Base-by-base conservation (phyloP, 2,329 filamentous ascomycete genomes). In the Tolypocladium cylindrosporum region DNA sequence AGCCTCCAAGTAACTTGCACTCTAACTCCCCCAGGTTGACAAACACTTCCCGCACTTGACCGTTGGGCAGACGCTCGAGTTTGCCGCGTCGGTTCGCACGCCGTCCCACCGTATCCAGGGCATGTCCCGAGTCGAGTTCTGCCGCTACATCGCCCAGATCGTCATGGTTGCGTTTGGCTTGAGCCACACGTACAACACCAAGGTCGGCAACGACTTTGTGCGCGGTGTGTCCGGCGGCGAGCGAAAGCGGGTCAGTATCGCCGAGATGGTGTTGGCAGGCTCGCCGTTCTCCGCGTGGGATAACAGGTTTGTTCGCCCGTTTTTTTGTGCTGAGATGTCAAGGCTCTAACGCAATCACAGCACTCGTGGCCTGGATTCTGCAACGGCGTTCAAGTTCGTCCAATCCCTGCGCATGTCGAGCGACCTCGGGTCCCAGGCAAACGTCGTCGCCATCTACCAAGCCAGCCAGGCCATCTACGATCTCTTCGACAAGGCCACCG, bases 221-320 rank as follows among this genome's bases (percentile, higher is more conserved):
- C 83, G 87, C 1, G 89, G 89, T 54, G 81, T 89, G 0, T 86
- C 81, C 9, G 87, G 87, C 34, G 87, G 87, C 42, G 87, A 90
- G 69, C 78, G 86, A 58, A 92, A 94, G 74, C 85, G 91, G 68
- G 90, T 95, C 6, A 89, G 85, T 51, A 91, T 94, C 61, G 89
- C 88, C 1, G 90, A 94, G 71, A 90, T 89, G 63, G 80, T 87
- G 60, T 75, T 91, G 13, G 86, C 86, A 19, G 76, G 78, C 40
- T 81, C 83, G 0, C 80, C 80, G 0, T 70, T 85, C 45, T 69
- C 66, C 7, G 74, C 72, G 0, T 94, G 90, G 89, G 90, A 88
- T 60, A 90, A 90, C 62, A 85, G 80, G 67, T 71, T 55, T 42
- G 61, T 59, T 16, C 10, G 34, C 6, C 11, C 16, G 21, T 7